phyloP scores from a whole-genome alignment of 805 yeast species.

The Candida yuanshanica region DNA sequence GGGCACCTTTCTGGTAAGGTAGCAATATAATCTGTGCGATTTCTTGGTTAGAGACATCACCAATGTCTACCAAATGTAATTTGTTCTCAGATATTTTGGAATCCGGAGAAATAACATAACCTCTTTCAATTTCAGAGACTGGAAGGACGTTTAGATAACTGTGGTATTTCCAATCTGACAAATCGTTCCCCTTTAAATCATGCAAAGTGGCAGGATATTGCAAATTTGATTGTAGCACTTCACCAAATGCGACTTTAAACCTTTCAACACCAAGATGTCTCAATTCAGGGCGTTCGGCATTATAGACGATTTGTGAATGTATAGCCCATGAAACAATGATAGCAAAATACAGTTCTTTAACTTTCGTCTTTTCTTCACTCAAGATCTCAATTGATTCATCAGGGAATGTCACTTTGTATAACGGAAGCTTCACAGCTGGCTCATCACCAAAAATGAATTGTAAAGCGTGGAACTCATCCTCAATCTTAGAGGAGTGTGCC shows the following conservation, averaged over 20 bases:
- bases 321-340: conserved; percentile 82
- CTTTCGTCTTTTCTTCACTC: neutral
- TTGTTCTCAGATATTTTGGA: conserved; percentile 11
- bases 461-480: conserved; percentile 30
- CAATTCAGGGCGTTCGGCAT: conserved; percentile 65
- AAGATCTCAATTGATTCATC: conserved; percentile 11
- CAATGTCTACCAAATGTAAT: conserved; percentile 15
- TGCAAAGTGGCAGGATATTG: neutral
- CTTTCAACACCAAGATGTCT: conserved; percentile 59
- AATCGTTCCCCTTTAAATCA: neutral
- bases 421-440: conserved; percentile 22
- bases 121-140: conserved; percentile 16
- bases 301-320: conserved; percentile 81
- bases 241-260: conserved; percentile 62
- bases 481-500: conserved; percentile 50
- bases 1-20: conserved; percentile 19
- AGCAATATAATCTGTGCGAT: conserved; percentile 8
- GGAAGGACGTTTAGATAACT: conserved; percentile 14
- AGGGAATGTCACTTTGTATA: conserved; percentile 29
- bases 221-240: conserved; percentile 38
- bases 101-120: conserved; percentile 21
- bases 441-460: conserved; percentile 26
- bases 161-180: conserved; percentile 5
- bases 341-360: conserved; percentile 27
- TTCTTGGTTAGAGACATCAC: conserved; percentile 8